Evolutionary conservation across 768 basidiomycete species (phyloP), one percentile per base, ranked within the genome.

Genomic region (Mycena rebaudengoi): DNA sequence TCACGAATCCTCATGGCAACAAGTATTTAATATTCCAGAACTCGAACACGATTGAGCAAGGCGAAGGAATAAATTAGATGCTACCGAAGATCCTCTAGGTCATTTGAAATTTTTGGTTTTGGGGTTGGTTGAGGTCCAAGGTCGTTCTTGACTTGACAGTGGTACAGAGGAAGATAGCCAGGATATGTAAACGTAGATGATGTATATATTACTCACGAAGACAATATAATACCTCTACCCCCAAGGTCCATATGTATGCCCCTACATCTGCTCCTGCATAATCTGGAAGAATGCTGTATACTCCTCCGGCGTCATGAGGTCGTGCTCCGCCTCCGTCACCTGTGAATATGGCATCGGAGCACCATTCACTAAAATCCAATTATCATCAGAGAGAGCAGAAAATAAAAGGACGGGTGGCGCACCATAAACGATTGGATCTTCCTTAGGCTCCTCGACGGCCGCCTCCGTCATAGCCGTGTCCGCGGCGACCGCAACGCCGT

Each of bases 261-360:
- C 46, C 50, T 66, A 65, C 67, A 66, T 60, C 61, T 66, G 62
- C 52, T 73, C 79, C 75, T 87, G 86, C 73, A 88, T 80, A 63
- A 93, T 80, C 68, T 91, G 87, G 72, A 89, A 94, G 77, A 86
- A 95, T 32, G 87, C 87, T 29, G 89, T 88, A 73, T 97, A 97
- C 76, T 98, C 96, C 58, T 96, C 96, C 2, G 93, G 90, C 4
- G 93, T 94, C 96, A 98, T 98, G 69, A 89, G 72, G 46, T 95
- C 96, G 70, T 95, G 91, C 73, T 96, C 91, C 67, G 95, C 96
- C 69, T 98, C 96, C 3, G 93, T 96, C 41, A 99, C 87, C 65
- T 90, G 82, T 4, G 89, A 92, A 69, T 92, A 91, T 7, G 86
- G 83, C 69, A 92, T 88, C 20, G 87, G 82, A 39, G 82, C 78